A percentile compares a stretch with the other conserved stretches of the same genome.
Evolutionary conservation across 176 grass and related monocot species (phyloP).

Genomic region (Carex scoparia): DNA sequence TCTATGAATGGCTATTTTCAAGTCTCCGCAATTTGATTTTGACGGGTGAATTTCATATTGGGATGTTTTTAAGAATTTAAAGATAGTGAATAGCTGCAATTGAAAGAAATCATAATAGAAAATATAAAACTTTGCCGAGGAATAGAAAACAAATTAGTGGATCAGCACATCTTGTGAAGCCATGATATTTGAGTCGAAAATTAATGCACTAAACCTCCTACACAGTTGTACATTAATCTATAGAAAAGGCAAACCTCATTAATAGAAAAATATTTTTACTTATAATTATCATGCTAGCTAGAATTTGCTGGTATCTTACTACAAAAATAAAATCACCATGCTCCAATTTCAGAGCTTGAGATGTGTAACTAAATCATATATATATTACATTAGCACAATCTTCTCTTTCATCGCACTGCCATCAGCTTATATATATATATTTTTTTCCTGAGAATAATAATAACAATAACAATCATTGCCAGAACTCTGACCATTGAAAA

Average conservation of each 20-base stretch:
- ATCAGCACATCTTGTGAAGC: background rate
- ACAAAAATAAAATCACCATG: background rate
- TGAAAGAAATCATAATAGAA: background rate
- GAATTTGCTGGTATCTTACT: background rate
- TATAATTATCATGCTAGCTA: background rate
- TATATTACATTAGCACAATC: background rate
- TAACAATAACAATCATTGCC: constrained; percentile 12
- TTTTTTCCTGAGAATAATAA: background rate
- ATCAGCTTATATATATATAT: background rate
- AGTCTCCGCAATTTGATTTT: background rate
- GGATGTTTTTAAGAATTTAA: background rate
- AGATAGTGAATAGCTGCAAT: background rate
- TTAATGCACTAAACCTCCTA: background rate
- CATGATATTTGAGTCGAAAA: background rate
- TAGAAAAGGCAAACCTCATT: background rate
- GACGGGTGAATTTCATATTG: background rate
- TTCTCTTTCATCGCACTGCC: background rate
- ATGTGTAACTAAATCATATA: background rate
- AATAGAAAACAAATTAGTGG: background rate
- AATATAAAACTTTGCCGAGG: background rate
- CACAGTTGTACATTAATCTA: background rate
- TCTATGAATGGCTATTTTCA: background rate
- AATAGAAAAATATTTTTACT: constrained; percentile 10
- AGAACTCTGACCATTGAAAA: constrained; percentile 5
- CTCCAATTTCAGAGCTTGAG: constrained; percentile 5